Evolutionary conservation across 768 basidiomycete species (phyloP), one percentile per base, ranked within the genome.

Genomic region (Trametes punicea): DNA sequence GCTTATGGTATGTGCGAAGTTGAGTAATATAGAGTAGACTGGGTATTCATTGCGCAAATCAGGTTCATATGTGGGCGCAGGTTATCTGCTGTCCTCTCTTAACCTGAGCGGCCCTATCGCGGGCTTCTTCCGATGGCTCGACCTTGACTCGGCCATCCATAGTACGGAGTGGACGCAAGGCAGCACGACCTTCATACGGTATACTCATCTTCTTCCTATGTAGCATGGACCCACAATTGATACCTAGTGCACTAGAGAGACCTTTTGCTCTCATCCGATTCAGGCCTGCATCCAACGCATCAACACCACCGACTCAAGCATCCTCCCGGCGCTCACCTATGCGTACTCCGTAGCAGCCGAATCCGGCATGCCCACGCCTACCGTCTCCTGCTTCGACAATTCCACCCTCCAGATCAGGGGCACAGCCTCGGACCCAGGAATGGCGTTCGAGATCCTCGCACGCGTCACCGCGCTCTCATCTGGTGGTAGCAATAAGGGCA

Each of bases 11-110:
- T 42, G 73, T 46, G 41, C 18, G 4, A 18, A 6, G 6, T n/a
- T 25, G 34, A 16, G 5, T 55, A 55, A 26, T 7, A 8, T 4
- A 25, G 26, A 52, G 30, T 9, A 30, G 20, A 29, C 6, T n/a
- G 31, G 18, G 30, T 15, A 13, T 27, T n/a, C 0, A 30, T 4
- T 31, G 10, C 20, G 16, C n/a, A 2, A 46, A 55, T 5, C 59
- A 88, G 88, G 87, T 21, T 87, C 88, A 2, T 88, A 85, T 60
- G 75, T 82, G 3, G 81, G 81, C 5, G 82, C 88, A 6, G 87
- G 86, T 5, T 77, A 82, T 63, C 67, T 89, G 1, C 56, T 87
- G 2, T 75, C 81, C 0, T 81, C 76, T 9, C 59, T 86, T 23
- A 67, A 80, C 57, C 59, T 64, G 2, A 51, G 48, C 16, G 63